Conservation (phyloP, 768 basidiomycete genomes). For the Austroboletus eburneus region DNA sequence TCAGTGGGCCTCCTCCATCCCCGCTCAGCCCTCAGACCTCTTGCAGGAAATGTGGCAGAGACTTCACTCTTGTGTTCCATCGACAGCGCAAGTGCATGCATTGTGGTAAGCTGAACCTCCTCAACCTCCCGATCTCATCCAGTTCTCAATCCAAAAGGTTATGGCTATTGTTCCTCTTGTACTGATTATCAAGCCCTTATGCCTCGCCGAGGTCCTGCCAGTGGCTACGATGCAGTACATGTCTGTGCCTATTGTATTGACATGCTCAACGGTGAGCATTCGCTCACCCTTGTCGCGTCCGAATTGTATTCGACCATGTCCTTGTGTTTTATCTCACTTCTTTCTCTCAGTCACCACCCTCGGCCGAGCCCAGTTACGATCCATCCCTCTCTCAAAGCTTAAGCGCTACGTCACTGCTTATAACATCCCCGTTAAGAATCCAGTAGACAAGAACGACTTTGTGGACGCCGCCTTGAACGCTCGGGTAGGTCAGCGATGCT, state of each 20-base stretch:
- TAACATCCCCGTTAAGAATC: constrained; percentile 55
- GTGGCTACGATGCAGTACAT: constrained; percentile 59
- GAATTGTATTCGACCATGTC: background rate
- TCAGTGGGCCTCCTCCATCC: constrained; percentile 61
- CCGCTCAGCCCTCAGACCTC: constrained; percentile 27
- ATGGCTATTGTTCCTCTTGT: constrained; percentile 68
- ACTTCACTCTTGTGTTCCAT: constrained; percentile 64
- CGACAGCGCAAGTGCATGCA: constrained; percentile 68
- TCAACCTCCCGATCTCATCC: background rate
- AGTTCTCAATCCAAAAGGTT: constrained; percentile 43
- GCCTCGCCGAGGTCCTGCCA: constrained; percentile 50
- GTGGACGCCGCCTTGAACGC: constrained; percentile 56
- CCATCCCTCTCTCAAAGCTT: constrained; percentile 54
- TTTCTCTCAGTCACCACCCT: constrained; percentile 60
- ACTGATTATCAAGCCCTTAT: constrained; percentile 74
- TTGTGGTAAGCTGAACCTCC: constrained; percentile 50
- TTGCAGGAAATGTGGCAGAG: constrained; percentile 71
- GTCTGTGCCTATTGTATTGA: constrained; percentile 79
- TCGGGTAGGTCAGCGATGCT: constrained; percentile 39
- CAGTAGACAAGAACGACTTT: constrained; percentile 76
- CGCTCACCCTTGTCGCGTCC: background rate
- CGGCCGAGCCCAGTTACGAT: constrained; percentile 52
- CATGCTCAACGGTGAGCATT: constrained; percentile 52
- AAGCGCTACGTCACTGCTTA: constrained; percentile 70
- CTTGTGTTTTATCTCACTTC: background rate